Evolutionary conservation across 176 grass and related monocot species (phyloP), one percentile per base, ranked within the genome.

Genomic region (maize (Zea mays)): DNA sequence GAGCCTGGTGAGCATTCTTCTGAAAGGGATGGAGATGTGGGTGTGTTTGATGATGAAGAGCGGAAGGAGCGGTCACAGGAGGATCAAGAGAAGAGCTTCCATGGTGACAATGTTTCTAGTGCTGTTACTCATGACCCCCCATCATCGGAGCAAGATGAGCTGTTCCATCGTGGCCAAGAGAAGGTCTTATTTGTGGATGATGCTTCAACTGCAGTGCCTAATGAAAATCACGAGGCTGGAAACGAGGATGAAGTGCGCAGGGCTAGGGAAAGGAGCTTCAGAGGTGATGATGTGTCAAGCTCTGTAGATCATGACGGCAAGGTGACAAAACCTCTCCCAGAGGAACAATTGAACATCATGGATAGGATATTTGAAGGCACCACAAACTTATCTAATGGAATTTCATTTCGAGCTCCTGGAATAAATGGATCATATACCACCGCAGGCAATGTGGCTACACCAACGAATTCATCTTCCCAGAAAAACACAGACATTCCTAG

Each of bases 61-160:
- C 69, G 27, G 10, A 84, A 90, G 55, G 91, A 90, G 69, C 55
- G 79, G 16, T 87, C 91, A 41, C 81, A 85, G 61, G 87, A 90
- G 79, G 91, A 89, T 78, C 91, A 89, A 69, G 91, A 93, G 71
- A 90, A 85, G 67, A 90, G 61, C 45, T 93, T 90, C 60, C 83
- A 83, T 73, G 91, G 82, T 19, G 91, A 93, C 16, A 79, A 93
- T 83, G 91, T 79, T 58, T 84, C 91, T 7, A 93, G 88, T 47
- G 88, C 79, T 54, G 91, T 90, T 47, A 84, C 73, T 45, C 90
- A 89, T 72, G 82, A 82, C 3, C 61, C 81, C 51, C 87, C 84
- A 17, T 72, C 84, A 57, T 51, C 54, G 5, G 83, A 81, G 67
- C 84, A 39, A 27, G 81, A 84, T 78, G 90, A 82, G 1, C 51